These are phyloP conservation scores for Entophlyctis luteolus DNA, from an alignment of 192 early-diverging fungal genomes.

Conservation along the genomic window DNA sequence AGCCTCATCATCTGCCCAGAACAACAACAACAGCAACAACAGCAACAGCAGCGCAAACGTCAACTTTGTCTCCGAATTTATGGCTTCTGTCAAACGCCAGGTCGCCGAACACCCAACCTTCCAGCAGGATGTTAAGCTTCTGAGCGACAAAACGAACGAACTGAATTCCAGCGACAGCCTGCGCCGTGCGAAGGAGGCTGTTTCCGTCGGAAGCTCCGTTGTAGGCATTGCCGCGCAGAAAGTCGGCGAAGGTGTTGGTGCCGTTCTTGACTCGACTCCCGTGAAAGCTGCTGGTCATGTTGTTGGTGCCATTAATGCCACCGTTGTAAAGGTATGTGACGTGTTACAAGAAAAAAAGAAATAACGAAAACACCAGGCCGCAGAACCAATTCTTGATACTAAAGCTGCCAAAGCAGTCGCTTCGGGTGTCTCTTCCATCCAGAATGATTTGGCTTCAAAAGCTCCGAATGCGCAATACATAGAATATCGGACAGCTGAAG, in stretches of 20 bases:
- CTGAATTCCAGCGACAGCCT: constrained; percentile 82
- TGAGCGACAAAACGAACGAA: constrained; percentile 77
- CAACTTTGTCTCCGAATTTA: constrained; percentile 72
- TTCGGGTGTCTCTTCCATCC: constrained; percentile 38
- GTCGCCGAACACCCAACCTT: constrained; percentile 92
- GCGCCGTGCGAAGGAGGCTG: constrained; percentile 72
- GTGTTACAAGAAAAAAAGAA: background rate
- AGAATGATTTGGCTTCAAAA: constrained; percentile 32
- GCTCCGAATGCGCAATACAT: constrained; percentile 32
- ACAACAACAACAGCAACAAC: background rate
- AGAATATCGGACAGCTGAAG: constrained; percentile 46
- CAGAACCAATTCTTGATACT: constrained; percentile 54
- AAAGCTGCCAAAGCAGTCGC: constrained; percentile 49
- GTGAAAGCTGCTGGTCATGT: constrained; percentile 76
- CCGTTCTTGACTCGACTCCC: constrained; percentile 49
- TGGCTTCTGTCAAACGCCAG: constrained; percentile 88
- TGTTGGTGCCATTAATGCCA: constrained; percentile 38
- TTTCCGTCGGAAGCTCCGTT: constrained; percentile 49
- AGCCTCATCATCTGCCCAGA: no score
- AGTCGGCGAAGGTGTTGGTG: constrained; percentile 47
- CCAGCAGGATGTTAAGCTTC: constrained; percentile 83
- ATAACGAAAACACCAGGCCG: constrained; percentile 35
- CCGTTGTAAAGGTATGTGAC: constrained; percentile 33
- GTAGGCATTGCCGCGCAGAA: constrained; percentile 58
- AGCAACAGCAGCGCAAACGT: background rate